These are phyloP conservation scores for Nitzschia sp. DNA, from an alignment of 108 stramenopile genomes.

Conservation along the genomic window DNA sequence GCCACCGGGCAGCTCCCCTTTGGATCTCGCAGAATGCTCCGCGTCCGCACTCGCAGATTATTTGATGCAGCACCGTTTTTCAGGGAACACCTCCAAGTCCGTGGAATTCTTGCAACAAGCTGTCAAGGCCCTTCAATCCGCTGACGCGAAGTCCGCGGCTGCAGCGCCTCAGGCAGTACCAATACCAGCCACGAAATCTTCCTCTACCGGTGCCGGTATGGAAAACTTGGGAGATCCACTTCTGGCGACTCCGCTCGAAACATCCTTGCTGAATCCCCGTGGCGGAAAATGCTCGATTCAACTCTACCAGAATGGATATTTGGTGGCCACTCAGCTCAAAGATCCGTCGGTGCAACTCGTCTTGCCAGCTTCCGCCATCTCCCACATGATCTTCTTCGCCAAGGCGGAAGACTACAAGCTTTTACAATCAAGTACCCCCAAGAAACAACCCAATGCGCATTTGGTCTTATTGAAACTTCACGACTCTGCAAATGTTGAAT, in stretches of 20 bases:
- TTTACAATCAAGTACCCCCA: slow-evolving; percentile 25
- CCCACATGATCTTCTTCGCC: slow-evolving; percentile 57
- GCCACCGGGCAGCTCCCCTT: no score
- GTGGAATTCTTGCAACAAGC: slow-evolving; percentile 8
- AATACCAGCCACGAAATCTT: not conserved
- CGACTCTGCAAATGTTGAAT: slow-evolving; percentile 3
- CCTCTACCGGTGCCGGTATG: slow-evolving; percentile 10
- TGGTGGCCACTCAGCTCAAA: slow-evolving; percentile 45
- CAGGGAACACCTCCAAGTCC: not conserved
- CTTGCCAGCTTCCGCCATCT: slow-evolving; percentile 4
- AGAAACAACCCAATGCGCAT: slow-evolving; percentile 1
- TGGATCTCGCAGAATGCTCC: not conserved
- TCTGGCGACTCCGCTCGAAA: slow-evolving; percentile 36
- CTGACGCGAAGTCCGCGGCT: not conserved
- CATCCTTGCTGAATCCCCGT: slow-evolving; percentile 56
- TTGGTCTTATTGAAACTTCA: slow-evolving; percentile 20
- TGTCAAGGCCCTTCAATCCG: not conserved
- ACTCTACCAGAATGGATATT: slow-evolving; percentile 42
- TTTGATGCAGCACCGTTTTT: slow-evolving; percentile 30
- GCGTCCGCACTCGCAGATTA: slow-evolving; percentile 12
- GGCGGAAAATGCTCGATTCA: slow-evolving; percentile 43
- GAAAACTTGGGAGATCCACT: slow-evolving; percentile 7
- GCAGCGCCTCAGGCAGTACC: not conserved
- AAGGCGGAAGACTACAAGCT: slow-evolving; percentile 73
- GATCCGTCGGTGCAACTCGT: slow-evolving; percentile 25